A percentile compares a stretch with the other conserved stretches of the same genome.
Evolutionary conservation across 2,329 filamentous ascomycete genomes (phyloP).

Genomic region (Ophiostoma piceae): DNA sequence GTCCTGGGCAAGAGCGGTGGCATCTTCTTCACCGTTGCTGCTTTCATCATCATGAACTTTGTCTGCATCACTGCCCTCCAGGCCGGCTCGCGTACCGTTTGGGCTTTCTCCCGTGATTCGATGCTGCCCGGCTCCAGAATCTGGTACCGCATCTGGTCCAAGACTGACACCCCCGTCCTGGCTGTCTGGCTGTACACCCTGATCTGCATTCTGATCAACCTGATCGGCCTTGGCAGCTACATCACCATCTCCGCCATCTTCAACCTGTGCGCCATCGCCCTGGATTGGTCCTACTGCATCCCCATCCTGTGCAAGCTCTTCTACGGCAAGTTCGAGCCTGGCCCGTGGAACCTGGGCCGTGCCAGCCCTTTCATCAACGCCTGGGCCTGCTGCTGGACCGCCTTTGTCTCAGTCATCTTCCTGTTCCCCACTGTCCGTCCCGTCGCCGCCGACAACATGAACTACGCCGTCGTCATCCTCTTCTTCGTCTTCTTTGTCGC

Average conservation of each 20-base stretch:
- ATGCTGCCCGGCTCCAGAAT: slow-evolving; percentile 43
- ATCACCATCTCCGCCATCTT: slow-evolving; percentile 50
- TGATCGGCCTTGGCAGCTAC: slow-evolving; percentile 53
- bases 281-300: slow-evolving; percentile 53
- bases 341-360: slow-evolving; percentile 48
- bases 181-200: slow-evolving; percentile 53
- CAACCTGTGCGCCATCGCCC: slow-evolving; percentile 50
- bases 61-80: slow-evolving; percentile 55
- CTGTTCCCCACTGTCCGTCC: slow-evolving; percentile 46
- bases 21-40: slow-evolving; percentile 52
- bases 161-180: slow-evolving; percentile 47
- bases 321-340: slow-evolving; percentile 45
- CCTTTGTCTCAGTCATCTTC: slow-evolving; percentile 51
- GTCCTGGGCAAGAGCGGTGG: slow-evolving; percentile 49
- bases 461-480: slow-evolving; percentile 50
- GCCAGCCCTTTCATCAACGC: slow-evolving; percentile 40
- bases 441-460: slow-evolving; percentile 47
- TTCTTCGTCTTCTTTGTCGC: slow-evolving; percentile 42
- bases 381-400: slow-evolving; percentile 48
- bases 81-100: slow-evolving; percentile 49
- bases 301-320: slow-evolving; percentile 50
- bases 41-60: slow-evolving; percentile 54
- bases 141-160: slow-evolving; percentile 46
- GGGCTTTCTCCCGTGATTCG: slow-evolving; percentile 51
- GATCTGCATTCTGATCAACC: slow-evolving; percentile 53